Evolutionary conservation across 2,329 filamentous ascomycete species (phyloP).

Genomic region (Alternaria sp.): DNA sequence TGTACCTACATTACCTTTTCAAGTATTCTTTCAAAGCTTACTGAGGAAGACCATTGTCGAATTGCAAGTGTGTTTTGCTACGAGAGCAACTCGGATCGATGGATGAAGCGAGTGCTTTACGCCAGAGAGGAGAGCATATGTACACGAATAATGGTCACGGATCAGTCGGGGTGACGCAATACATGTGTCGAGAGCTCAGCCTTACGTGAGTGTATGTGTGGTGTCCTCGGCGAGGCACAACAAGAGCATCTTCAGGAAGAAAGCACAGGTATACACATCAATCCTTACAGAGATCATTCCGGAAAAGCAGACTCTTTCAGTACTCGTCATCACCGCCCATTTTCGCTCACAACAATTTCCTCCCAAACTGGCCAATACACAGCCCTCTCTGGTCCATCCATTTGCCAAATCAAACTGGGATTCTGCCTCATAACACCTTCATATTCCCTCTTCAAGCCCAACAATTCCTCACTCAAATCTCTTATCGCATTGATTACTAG

Average conservation of each 20-base stretch:
- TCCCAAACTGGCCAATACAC: constrained; percentile 32
- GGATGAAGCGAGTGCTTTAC: neutral
- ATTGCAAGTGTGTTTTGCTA: neutral
- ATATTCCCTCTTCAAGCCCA: constrained; percentile 33
- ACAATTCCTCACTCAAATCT: constrained; percentile 34
- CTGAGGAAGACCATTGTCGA: neutral
- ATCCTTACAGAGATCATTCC: neutral
- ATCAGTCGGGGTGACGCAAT: neutral
- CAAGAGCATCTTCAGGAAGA: neutral
- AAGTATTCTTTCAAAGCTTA: neutral
- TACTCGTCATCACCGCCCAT: neutral
- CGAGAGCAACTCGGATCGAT: neutral
- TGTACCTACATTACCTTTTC: neutral
- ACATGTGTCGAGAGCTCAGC: neutral
- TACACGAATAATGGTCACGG: neutral
- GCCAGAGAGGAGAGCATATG: neutral
- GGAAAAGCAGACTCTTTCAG: neutral
- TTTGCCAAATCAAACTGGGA: constrained; percentile 43
- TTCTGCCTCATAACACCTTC: constrained; percentile 33
- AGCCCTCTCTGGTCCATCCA: constrained; percentile 12
- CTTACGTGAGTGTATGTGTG: neutral
- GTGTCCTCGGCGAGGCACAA: neutral
- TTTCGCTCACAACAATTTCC: neutral
- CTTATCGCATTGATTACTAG: constrained; percentile 34
- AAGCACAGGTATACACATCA: neutral